Base-by-base conservation (phyloP, 805 yeast species). In the Starmerella apis region DNA sequence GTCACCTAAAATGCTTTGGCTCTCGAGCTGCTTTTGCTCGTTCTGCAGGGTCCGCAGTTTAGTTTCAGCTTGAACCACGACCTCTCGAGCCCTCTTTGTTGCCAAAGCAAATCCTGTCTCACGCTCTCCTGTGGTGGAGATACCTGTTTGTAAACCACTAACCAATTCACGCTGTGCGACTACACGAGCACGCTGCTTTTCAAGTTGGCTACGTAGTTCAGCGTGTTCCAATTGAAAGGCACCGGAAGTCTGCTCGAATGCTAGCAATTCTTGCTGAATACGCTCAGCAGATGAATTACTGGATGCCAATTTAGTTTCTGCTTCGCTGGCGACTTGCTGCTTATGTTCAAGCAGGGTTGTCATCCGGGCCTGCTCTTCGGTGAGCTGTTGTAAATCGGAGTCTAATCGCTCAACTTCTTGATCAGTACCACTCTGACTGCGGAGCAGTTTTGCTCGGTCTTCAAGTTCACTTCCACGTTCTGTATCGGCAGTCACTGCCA, bases 51-150 rank as follows among this genome's bases (percentile, higher is more conserved):
- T 22, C n/a, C 20, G 35, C 5, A 49, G 25, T 8, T 42, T 35
- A 2, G 31, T 25, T 18, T 50, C 43, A 13, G 49, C 48, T 5
- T 37, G 43, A 5, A 47, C 48, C 5, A 57, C 41, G 5, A 28
- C 41, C 11, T 55, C 54, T 10, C 59, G 52, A 6, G 57, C 56
- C 3, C 25, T 35, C 16, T 55, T 55, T 5, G 54, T 39, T 18
- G 57, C 53, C 16, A 46, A 47, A 6, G 61, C 61, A 24, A 48
- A 59, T 7, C 62, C 62, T 1, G 60, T 50, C 18, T 59, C 62
- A 4, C 52, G 48, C 20, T 54, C 59, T 11, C 60, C 59, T 2
- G 57, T 48, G 1, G 57, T 48, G 3, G 60, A 55, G 8, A 59
- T 49, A 25, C 63, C 63, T 1, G 61, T 58, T 23, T 54, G 53